Conservation (phyloP, 495 filamentous ascomycete genomes). For the Chaetomium fimeti region DNA sequence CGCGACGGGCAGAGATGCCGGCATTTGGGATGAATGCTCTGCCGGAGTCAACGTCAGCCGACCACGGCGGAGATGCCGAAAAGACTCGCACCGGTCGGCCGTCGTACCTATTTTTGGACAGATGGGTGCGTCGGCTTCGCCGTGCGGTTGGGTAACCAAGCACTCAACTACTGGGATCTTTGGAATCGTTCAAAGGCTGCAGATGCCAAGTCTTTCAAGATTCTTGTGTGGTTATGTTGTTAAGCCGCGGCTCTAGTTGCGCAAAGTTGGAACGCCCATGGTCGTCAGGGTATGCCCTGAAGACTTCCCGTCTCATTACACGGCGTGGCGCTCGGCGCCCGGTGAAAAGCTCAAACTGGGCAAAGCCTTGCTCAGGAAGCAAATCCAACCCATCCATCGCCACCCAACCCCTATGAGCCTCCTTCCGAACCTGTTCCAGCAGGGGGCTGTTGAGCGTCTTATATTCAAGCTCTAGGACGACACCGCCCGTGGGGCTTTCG, state of each 20-base stretch:
- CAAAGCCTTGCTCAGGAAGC: conserved; percentile 72
- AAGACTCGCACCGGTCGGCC: neutral
- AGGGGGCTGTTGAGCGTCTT: conserved; percentile 65
- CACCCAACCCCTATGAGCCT: conserved; percentile 65
- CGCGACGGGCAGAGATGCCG: conserved; percentile 16
- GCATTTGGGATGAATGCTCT: conserved; percentile 26
- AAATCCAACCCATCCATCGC: conserved; percentile 70
- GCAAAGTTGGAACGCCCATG: conserved; percentile 32
- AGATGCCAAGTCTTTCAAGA: conserved; percentile 21
- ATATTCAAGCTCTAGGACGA: conserved; percentile 71
- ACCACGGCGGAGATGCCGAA: neutral
- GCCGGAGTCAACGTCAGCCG: conserved; percentile 13
- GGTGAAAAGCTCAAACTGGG: conserved; percentile 75
- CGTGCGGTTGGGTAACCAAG: neutral
- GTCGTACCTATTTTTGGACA: neutral
- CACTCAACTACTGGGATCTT: neutral
- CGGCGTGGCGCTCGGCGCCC: conserved; percentile 67
- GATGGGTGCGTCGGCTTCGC: neutral
- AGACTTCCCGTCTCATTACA: conserved; percentile 66
- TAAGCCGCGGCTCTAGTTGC: conserved; percentile 35
- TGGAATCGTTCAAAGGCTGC: neutral
- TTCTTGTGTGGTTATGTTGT: conserved; percentile 35
- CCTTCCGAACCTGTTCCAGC: conserved; percentile 59
- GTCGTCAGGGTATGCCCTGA: conserved; percentile 50
- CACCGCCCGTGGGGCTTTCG: conserved; percentile 66